Percentiles rank a stretch among this genome's conserved stretches.
phyloP scores from a whole-genome alignment of 495 filamentous ascomycete species.

The Friedmanniomyces endolithicus region DNA sequence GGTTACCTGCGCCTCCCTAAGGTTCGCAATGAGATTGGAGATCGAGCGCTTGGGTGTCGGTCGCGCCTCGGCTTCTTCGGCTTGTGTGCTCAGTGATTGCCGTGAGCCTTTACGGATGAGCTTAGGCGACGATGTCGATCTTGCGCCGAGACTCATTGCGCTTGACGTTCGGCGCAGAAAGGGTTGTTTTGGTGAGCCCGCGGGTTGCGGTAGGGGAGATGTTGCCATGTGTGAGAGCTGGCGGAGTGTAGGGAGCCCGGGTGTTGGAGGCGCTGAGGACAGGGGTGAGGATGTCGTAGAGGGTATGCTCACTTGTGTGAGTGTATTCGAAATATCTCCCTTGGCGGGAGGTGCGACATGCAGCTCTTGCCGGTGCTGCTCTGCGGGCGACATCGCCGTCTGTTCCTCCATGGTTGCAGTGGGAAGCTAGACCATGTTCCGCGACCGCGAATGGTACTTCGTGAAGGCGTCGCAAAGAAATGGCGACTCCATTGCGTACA shows the following conservation, averaged over 20 bases:
- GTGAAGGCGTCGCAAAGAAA: neutral
- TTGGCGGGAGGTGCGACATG: neutral
- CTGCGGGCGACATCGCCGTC: no score
- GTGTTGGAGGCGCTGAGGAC: slow-evolving; percentile 5
- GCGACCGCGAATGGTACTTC: neutral
- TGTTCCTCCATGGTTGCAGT: no score
- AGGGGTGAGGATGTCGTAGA: slow-evolving; percentile 1
- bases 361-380: neutral
- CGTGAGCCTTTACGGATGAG: slow-evolving; percentile 41
- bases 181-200: neutral
- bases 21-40: slow-evolving; percentile 35
- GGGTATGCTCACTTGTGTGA: neutral
- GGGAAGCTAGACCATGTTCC: no score
- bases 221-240: slow-evolving; percentile 6
- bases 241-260: neutral
- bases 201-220: slow-evolving; percentile 2
- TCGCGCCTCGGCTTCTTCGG: slow-evolving; percentile 28
- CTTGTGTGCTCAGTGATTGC: slow-evolving; percentile 34
- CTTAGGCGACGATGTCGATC: slow-evolving; percentile 25
- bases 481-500: no score
- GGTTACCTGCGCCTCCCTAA: slow-evolving; percentile 24
- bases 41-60: slow-evolving; percentile 41
- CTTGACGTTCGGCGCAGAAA: slow-evolving; percentile 37
- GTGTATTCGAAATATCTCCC: neutral
- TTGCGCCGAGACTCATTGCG: slow-evolving; percentile 33